A percentile compares a stretch with the other conserved stretches of the same genome.
Conservation (phyloP, 768 basidiomycete genomes). For the Termitomyces bulborhizus region DNA sequence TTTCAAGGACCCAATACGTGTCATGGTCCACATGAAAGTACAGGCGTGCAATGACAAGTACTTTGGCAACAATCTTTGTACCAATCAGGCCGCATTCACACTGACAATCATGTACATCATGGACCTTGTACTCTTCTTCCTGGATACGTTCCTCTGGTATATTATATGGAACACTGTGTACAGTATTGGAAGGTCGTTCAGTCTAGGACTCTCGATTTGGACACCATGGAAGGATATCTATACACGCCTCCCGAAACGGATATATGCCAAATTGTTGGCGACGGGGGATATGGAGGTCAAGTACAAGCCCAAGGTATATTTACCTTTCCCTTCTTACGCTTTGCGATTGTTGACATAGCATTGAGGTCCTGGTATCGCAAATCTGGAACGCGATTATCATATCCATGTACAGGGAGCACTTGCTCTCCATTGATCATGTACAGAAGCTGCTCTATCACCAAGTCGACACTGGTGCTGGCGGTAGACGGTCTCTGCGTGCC, state of each 20-base stretch:
- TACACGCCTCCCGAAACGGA: constrained; percentile 91
- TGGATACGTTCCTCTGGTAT: constrained; percentile 99
- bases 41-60: constrained; percentile 84
- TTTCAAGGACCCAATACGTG: constrained; percentile 87
- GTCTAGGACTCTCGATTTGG: constrained; percentile 94
- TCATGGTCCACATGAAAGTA: constrained; percentile 96
- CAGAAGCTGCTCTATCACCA: constrained; percentile 98
- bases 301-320: constrained; percentile 95
- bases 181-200: constrained; percentile 83
- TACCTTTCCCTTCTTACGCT: background rate
- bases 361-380: constrained; percentile 91
- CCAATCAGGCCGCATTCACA: constrained; percentile 92
- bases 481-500: constrained; percentile 86
- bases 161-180: constrained; percentile 99
- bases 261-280: constrained; percentile 92
- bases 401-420: constrained; percentile 98
- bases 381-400: constrained; percentile 99
- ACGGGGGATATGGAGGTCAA: constrained; percentile 96
- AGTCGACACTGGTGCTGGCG: constrained; percentile 72
- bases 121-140: constrained; percentile 95
- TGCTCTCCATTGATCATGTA: constrained; percentile 98
- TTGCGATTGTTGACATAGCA: background rate
- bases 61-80: constrained; percentile 80
- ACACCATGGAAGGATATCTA: constrained; percentile 99
- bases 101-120: constrained; percentile 98